Evolutionary conservation across 371 early-diverging fungal species (phyloP), one percentile per base, ranked within the genome.

Genomic region (Nematocida homosporus): DNA sequence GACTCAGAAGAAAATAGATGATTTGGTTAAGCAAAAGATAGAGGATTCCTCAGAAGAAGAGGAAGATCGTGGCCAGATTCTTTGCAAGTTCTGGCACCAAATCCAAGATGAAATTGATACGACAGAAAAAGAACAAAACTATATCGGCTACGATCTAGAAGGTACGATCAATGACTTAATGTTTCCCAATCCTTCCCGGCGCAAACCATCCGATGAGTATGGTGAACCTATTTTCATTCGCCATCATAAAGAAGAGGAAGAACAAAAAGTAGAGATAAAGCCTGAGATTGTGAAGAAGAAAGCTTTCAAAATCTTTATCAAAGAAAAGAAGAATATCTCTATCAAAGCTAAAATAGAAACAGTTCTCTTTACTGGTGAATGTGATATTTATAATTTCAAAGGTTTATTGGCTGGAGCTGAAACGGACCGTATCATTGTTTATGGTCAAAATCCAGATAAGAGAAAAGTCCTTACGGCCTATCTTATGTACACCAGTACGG

Each of bases 181-280:
- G 37, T 81, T 81, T 34, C 77, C 72, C 2, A 30, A 47, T 20
- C 55, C 57, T 8, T 47, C 44, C 27, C 79, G 64, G 32, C 54
- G 66, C 61, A 69, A 76, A 60, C 63, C 65, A 40, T 64, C 72
- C 20, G 79, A 81, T 48, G 78, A 81, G 41, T 81, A 81, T 60
- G 81, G 81, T 27, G 81, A 81, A 56, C 68, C 56, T 6, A 37
- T 77, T 23, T 56, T 20, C 23, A 51, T 65, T 2, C 37, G 52
- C 25, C 42, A 56, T 50, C 56, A 53, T 6, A 77, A 77, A 38
- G 65, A 77, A 41, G 77, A 65, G 37, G 76, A 76, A 38, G 48
- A 42, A 34, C 63, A 27, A 2, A 50, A 56, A 40, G 51, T 65
- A 40, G 30, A 41, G 41, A 16, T 65, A 30, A 20, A 77, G 34